These are phyloP conservation scores for Aquilaria sinensis DNA, from an alignment of 345 rosid species.

Conservation along the genomic window DNA sequence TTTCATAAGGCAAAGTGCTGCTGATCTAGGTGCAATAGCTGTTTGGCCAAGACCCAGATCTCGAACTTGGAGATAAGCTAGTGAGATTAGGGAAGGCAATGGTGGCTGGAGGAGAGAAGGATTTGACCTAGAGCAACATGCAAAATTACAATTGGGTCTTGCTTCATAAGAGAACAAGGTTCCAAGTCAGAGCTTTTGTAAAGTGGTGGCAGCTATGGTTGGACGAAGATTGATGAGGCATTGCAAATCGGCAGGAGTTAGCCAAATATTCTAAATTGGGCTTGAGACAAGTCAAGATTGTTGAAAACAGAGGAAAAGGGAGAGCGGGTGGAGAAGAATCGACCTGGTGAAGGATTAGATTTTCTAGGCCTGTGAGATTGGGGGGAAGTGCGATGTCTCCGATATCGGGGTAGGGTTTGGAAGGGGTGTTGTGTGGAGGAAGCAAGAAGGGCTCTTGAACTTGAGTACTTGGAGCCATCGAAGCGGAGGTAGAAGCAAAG, in stretches of 20 bases:
- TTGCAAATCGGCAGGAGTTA: too few species aligned
- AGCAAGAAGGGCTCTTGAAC: too few species aligned
- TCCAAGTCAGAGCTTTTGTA: slow-evolving; percentile 18
- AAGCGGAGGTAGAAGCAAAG: too few species aligned
- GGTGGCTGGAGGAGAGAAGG: slow-evolving; percentile 61
- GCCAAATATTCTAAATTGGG: slow-evolving; percentile 11
- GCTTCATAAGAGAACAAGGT: slow-evolving; percentile 58
- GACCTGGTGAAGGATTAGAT: slow-evolving; percentile 32
- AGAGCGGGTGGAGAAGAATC: slow-evolving; percentile 56
- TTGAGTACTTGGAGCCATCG: too few species aligned
- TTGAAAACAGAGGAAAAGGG: slow-evolving; percentile 53
- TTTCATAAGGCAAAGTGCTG: slow-evolving; percentile 64
- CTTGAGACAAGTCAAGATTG: slow-evolving; percentile 53
- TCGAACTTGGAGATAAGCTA: slow-evolving; percentile 85
- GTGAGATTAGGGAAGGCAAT: slow-evolving; percentile 64
- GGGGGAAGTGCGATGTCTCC: slow-evolving; percentile 37
- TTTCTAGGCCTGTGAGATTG: slow-evolving; percentile 38
- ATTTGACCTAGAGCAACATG: slow-evolving; percentile 80
- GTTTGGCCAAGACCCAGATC: slow-evolving; percentile 90
- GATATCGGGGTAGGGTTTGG: slow-evolving; percentile 31
- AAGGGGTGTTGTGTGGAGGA: slow-evolving; percentile 8
- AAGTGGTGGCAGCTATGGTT: slow-evolving; percentile 10
- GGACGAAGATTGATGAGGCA: slow-evolving; percentile 31
- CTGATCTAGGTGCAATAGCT: slow-evolving; percentile 75
- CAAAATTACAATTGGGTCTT: slow-evolving; percentile 74